Evolutionary conservation across 2,329 filamentous ascomycete genomes (phyloP).

Genomic region (Botrytis elliptica): DNA sequence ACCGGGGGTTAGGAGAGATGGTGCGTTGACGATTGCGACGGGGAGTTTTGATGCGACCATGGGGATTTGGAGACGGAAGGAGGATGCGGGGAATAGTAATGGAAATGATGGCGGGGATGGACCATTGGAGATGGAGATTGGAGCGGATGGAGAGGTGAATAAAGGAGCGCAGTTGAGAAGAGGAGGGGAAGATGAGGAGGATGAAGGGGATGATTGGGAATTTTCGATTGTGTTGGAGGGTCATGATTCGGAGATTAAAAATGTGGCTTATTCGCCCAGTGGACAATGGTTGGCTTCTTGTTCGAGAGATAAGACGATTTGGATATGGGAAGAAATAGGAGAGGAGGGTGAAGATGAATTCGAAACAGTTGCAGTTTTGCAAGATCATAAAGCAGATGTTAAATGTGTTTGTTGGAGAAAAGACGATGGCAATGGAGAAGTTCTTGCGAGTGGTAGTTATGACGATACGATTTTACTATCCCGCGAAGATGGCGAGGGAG

Average conservation of each 20-base stretch:
- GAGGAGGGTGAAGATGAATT: slow-evolving; percentile 85
- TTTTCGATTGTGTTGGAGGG: slow-evolving; percentile 91
- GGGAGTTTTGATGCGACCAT: slow-evolving; percentile 93
- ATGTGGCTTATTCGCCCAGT: slow-evolving; percentile 69
- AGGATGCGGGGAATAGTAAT: slow-evolving; percentile 38
- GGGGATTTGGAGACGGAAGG: slow-evolving; percentile 70
- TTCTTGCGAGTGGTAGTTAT: slow-evolving; percentile 88
- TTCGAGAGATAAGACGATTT: slow-evolving; percentile 88
- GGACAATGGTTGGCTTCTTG: slow-evolving; percentile 85
- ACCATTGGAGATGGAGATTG: slow-evolving; percentile 48
- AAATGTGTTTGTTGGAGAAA: slow-evolving; percentile 94
- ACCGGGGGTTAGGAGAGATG: slow-evolving; percentile 58
- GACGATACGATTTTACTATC: slow-evolving; percentile 89
- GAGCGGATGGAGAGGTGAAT: slow-evolving; percentile 23
- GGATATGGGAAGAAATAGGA: slow-evolving; percentile 96
- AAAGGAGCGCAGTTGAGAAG: slow-evolving; percentile 30
- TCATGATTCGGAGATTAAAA: slow-evolving; percentile 91
- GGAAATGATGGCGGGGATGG: slow-evolving; percentile 26
- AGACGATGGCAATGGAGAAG: slow-evolving; percentile 60
- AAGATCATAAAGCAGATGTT: slow-evolving; percentile 93
- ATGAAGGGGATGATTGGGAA: slow-evolving; percentile 76
- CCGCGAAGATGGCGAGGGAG: slow-evolving; percentile 77
- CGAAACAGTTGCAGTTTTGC: slow-evolving; percentile 92
- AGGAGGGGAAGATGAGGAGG: slow-evolving; percentile 41
- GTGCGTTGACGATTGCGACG: slow-evolving; percentile 77